These are phyloP conservation scores for Pestalotiopsis sp. DNA, from an alignment of 2,329 filamentous ascomycete genomes.

Conservation along the genomic window DNA sequence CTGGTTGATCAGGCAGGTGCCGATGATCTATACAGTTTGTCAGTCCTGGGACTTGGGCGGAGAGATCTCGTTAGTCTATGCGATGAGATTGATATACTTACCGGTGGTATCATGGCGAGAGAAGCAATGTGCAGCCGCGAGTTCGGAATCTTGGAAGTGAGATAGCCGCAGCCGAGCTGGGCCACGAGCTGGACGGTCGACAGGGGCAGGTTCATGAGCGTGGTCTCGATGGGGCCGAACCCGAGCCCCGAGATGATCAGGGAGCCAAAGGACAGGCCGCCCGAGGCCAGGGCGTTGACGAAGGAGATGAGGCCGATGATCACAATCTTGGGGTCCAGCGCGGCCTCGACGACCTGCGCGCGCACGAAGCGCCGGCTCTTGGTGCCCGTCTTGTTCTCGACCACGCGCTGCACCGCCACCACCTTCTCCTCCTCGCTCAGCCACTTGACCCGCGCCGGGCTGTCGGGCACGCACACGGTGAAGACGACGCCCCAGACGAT, in stretches of 20 bases:
- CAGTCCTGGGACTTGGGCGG: not conserved
- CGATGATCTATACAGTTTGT: slow-evolving; percentile 25
- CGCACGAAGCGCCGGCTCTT: slow-evolving; percentile 24
- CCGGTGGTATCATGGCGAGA: slow-evolving; percentile 30
- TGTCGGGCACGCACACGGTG: slow-evolving; percentile 19
- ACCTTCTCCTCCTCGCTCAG: slow-evolving; percentile 24
- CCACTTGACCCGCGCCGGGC: slow-evolving; percentile 19
- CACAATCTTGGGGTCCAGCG: slow-evolving; percentile 23
- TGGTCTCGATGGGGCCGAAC: slow-evolving; percentile 23
- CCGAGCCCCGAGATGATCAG: slow-evolving; percentile 27
- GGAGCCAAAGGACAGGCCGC: slow-evolving; percentile 25
- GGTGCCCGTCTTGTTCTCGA: slow-evolving; percentile 28
- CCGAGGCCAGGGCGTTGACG: slow-evolving; percentile 24
- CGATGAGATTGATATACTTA: slow-evolving; percentile 13
- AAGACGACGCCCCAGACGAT: slow-evolving; percentile 20
- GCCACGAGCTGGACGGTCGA: slow-evolving; percentile 23
- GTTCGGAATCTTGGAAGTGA: slow-evolving; percentile 22
- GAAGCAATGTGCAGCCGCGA: slow-evolving; percentile 28
- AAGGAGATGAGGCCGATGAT: slow-evolving; percentile 27
- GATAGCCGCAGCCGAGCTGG: slow-evolving; percentile 21
- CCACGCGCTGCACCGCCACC: slow-evolving; percentile 26
- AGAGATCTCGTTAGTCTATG: not conserved
- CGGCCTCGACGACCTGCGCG: slow-evolving; percentile 22
- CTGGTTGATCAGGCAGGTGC: slow-evolving; percentile 30
- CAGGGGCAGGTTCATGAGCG: slow-evolving; percentile 25